phyloP scores from a whole-genome alignment of 179 eudicot species.

The Pouteria campechiana region DNA sequence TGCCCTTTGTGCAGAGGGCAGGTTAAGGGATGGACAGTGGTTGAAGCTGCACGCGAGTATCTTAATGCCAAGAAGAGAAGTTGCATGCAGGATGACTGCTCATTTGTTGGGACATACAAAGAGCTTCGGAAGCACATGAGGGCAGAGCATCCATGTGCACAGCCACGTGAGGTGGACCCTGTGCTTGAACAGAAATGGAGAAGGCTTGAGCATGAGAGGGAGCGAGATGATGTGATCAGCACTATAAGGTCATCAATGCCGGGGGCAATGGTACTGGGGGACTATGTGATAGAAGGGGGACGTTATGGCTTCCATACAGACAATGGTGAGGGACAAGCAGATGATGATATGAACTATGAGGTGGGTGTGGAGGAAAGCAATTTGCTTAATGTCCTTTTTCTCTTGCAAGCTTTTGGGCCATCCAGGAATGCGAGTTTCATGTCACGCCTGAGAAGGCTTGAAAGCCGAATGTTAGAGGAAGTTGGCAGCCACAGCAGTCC shows the following conservation, averaged over 20 bases:
- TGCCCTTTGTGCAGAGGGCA: slow-evolving; percentile 85
- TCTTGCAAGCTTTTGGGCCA: slow-evolving; percentile 37
- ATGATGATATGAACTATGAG: too few species aligned
- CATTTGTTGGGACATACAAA: slow-evolving; percentile 60
- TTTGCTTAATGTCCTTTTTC: slow-evolving; percentile 27
- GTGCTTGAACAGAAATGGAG: slow-evolving; percentile 63
- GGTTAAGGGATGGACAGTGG: slow-evolving; percentile 87
- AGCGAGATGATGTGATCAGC: slow-evolving; percentile 54
- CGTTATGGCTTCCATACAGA: slow-evolving; percentile 13
- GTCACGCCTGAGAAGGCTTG: slow-evolving; percentile 15
- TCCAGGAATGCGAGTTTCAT: slow-evolving; percentile 9
- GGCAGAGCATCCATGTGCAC: slow-evolving; percentile 43
- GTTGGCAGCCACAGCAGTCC: too few species aligned
- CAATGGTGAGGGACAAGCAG: slow-evolving; percentile 11
- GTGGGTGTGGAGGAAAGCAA: slow-evolving; percentile 19
- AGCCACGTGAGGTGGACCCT: slow-evolving; percentile 74
- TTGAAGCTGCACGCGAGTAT: slow-evolving; percentile 51
- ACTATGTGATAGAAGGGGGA: slow-evolving; percentile 56
- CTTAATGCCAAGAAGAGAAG: slow-evolving; percentile 47
- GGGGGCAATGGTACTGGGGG: slow-evolving; percentile 59
- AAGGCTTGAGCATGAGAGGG: slow-evolving; percentile 52
- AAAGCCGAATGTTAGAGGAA: too few species aligned
- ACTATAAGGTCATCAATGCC: slow-evolving; percentile 53
- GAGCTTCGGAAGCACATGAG: slow-evolving; percentile 64
- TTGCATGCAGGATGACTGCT: slow-evolving; percentile 64